These are phyloP conservation scores for Colletotrichum orchidophilum DNA, from an alignment of 2,329 filamentous ascomycete genomes.

Conservation along the genomic window DNA sequence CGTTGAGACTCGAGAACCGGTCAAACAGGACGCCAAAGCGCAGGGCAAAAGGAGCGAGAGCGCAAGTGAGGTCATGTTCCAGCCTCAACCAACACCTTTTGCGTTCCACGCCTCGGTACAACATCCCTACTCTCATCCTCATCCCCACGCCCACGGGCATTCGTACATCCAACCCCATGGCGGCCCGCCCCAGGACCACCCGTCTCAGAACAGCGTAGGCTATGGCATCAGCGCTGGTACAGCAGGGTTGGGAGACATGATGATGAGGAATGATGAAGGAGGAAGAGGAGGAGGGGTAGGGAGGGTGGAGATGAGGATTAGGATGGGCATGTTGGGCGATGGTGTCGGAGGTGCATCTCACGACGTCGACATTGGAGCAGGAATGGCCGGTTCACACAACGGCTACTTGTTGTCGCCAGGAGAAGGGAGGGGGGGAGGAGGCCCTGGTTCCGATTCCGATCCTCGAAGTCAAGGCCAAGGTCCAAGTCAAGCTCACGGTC, in stretches of 20 bases:
- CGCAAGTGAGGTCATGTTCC: constrained; percentile 56
- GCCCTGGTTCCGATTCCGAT: background rate
- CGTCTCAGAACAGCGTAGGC: background rate
- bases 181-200: background rate
- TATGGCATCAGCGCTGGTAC: background rate
- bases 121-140: constrained; percentile 1
- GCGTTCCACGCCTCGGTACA: constrained; percentile 43
- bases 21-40: background rate
- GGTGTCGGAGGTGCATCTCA: background rate
- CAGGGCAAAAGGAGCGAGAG: constrained; percentile 3
- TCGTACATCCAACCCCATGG: background rate
- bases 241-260: background rate
- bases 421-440: background rate
- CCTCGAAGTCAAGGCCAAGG: background rate
- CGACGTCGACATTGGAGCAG: background rate
- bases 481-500: background rate
- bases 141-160: background rate
- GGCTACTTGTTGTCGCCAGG: constrained; percentile 2
- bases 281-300: background rate
- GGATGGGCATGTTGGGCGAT: background rate
- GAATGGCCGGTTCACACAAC: constrained; percentile 5
- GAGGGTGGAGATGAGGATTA: background rate
- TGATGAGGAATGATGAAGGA: background rate
- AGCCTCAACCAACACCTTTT: constrained; percentile 61
- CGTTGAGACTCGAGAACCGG: background rate